Conservation (phyloP, 78 protist species). For the Paratrimastix pyriformis region DNA sequence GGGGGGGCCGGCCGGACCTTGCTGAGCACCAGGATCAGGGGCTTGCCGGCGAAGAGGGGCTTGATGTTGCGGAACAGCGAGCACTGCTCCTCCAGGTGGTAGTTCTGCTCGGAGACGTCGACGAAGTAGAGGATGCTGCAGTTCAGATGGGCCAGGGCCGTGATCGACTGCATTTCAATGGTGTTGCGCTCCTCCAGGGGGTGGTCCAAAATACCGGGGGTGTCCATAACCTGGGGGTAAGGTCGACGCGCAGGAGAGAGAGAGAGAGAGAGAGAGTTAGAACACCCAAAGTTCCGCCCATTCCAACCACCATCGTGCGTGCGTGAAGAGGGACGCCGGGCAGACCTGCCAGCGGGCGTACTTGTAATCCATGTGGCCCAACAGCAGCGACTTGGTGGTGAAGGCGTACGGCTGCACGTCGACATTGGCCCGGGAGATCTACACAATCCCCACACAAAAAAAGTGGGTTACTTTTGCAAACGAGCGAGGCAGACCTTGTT, state of each 20-base stretch:
- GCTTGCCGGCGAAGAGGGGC: slow-evolving; percentile 94
- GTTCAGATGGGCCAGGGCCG: slow-evolving; percentile 96
- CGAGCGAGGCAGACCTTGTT: slow-evolving; percentile 67
- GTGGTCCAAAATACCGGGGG: slow-evolving; percentile 98
- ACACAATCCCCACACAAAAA: too few relatives aligned
- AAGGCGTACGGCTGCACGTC: slow-evolving; percentile 99
- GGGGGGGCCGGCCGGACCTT: slow-evolving; percentile 65
- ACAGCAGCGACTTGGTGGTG: slow-evolving; percentile 97
- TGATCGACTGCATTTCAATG: slow-evolving; percentile 98
- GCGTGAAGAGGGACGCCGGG: too few relatives aligned
- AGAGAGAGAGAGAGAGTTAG: too few relatives aligned
- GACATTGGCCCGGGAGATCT: slow-evolving; percentile 89
- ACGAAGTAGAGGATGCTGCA: slow-evolving; percentile 80
- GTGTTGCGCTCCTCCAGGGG: slow-evolving; percentile 96
- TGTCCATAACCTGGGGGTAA: slow-evolving; percentile 94
- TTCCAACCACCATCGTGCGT: neutral
- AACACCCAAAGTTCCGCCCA: too few relatives aligned
- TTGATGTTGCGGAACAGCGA: slow-evolving; percentile 75
- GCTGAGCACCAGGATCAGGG: slow-evolving; percentile 80
- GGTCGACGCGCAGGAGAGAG: too few relatives aligned
- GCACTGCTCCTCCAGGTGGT: slow-evolving; percentile 77
- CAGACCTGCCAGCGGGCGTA: slow-evolving; percentile 88
- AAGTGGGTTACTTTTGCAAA: too few relatives aligned
- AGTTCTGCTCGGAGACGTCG: slow-evolving; percentile 87
- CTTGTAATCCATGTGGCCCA: slow-evolving; percentile 94